Evolutionary conservation across 2,329 filamentous ascomycete species (phyloP), one percentile per base, ranked within the genome.

Genomic region (Hypoxylon sp.): DNA sequence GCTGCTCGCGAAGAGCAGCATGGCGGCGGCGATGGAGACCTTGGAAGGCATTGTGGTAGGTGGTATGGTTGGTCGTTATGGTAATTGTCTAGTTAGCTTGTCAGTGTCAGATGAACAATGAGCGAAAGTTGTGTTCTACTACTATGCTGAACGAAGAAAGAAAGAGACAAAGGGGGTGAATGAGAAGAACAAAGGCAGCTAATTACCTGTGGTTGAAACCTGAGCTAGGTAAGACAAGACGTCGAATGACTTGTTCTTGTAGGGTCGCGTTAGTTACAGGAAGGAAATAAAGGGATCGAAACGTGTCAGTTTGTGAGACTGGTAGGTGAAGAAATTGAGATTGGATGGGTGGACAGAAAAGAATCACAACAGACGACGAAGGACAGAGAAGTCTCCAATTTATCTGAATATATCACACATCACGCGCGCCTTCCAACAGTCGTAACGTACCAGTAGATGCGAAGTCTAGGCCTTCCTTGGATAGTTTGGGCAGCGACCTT

Each of bases 1-100:
- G 52, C 82, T 63, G 65, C 81, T 75, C 65, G 79, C 78, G 65
- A 86, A 75, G 52, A 82, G 75, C 56, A 80, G 68, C 48, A 73
- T 53, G 19, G 75, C 65, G 38, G 71, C 48, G 9, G 80, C 71
- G 38, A 82, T 63, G 30, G 80, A 75, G 21, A 78, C 65, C 57
- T 84, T 69, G 65, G 81, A 76, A 52, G 74, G 73, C 81, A 84
- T 84, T 57, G 58, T 81, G 51, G 67, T 41, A 11, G 60, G 2
- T 65, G 11, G 36, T 55, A 6, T 30, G 55, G 66, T 41, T 13
- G 60, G 2, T 65, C 10, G 36, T 55, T 58, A 21, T 28, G 43
- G 49, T 30, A n/a, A 23, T 46, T 56, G 17, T 21, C 49, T 65
- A 21, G 28, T 5, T 28, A n/a, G 28, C 2, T 48, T 23, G 36